Base-by-base conservation (phyloP, 805 yeast genomes). In the Wilhelminamyces savonicus region DNA sequence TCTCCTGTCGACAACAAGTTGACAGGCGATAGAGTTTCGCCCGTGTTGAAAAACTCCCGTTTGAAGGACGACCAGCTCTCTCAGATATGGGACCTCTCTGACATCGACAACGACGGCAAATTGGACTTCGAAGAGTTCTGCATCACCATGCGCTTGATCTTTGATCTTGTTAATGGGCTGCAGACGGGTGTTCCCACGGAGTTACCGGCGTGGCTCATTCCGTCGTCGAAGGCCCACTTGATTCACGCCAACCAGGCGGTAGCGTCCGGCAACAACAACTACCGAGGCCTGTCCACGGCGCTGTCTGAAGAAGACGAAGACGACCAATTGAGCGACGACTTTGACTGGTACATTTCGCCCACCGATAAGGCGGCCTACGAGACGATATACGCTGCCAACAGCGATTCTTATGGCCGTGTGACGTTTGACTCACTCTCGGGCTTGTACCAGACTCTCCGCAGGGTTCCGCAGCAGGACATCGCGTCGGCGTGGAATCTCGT, bases 71-170 rank as follows among this genome's bases (percentile, higher is more conserved):
- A 73, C n/a, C 76, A 86, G 48, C 66, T 92, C 41, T 78, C 85
- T 24, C 71, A 75, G 51, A 76, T 92, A 25, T 92, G 98, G 98
- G 85, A 84, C 46, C 59, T 92, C 28, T 79, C 90, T 2, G 99
- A 92, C 54, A 84, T 90, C 32, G 98, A 92, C 56, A 76, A 77
- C 26, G 98, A 92, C 56, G 96, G 95, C 8, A 66, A 69, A 42
- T 68, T 92, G 45, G 99, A 92, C 57, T 92, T 92, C 54, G 99
- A 92, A 59, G 99, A 92, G 61, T 92, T 92, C 56, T 92, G 97
- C 51, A 85, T 92, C 40, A 90, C 97, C 30, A 92, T 92, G 99
- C 72, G 97, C 43, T 69, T 92, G 32, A 84, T 90, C 26, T 92
- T 87, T 52, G 98, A 92, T 52, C 56, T 82, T 52, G 90, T 92